Evolutionary conservation across 257 asterid species (phyloP), one percentile per base, ranked within the genome.

Genomic region (Nicotiana undulata): DNA sequence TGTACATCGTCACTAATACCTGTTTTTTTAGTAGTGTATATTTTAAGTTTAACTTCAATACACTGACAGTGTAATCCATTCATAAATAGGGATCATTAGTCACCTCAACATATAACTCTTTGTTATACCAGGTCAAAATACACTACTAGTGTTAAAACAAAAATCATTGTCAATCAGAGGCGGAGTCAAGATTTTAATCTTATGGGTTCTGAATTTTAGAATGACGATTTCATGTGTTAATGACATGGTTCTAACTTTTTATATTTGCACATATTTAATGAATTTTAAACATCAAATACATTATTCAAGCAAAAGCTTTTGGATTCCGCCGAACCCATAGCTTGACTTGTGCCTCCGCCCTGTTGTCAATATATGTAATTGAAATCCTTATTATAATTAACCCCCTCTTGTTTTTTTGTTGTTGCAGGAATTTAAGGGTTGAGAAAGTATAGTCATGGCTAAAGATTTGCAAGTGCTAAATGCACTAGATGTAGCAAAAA

Each of bases 401-500:
- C 60, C 17, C 24, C 8, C 9, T 74, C 79, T 74, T 74, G 24
- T 74, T 74, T 8, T 74, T 74, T 8, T 6, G 2, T 11, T 74
- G 8, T 49, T 26, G 61, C 79, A 74, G 79, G 79, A 74, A 74
- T 58, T 37, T 13, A 9, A 59, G 16, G 16, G 12, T 9, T 59
- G 65, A 20, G 65, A 59, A 37, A 70, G 75, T 74, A 24, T 49
- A 55, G 63, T 59, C 59, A 83, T 83, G 88, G 81, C 87, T 4
- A 46, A 85, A 5, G 86, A 81, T 18, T 82, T 87, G 24, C 87
- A 87, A 81, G 90, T 87, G 61, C 84, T 85, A 20, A 66, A 79
- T 44, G 90, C 90, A 49, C 87, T 87, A n/a, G 90, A 87, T 68
- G 59, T 74, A 0, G 90, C 90, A 18, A 83, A 85, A 34, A 85